These are phyloP conservation scores for Clavispora santaluciae DNA, from an alignment of 805 yeast genomes.

Conservation along the genomic window DNA sequence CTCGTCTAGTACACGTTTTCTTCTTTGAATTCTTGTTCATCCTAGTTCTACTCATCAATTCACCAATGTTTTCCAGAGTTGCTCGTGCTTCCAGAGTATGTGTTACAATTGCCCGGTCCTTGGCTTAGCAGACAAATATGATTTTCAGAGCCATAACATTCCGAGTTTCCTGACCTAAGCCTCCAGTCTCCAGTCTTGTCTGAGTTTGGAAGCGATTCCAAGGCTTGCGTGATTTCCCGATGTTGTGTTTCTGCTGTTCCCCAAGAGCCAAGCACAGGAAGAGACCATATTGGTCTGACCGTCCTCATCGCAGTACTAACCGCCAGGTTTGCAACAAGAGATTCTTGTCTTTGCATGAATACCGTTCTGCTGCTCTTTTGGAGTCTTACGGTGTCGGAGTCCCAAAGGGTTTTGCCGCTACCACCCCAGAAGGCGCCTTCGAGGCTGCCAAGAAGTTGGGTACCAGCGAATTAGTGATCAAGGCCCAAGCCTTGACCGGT, in stretches of 20 bases:
- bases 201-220: too few species aligned
- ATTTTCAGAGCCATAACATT: not conserved
- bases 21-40: not conserved
- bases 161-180: not conserved
- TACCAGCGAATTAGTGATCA: slow-evolving; percentile 82
- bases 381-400: slow-evolving; percentile 81
- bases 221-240: too few species aligned
- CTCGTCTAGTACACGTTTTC: slow-evolving; percentile 1
- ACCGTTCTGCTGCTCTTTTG: slow-evolving; percentile 86
- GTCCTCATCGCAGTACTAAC: slow-evolving; percentile 16
- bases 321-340: slow-evolving; percentile 45
- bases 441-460: slow-evolving; percentile 72
- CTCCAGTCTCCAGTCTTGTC: too few species aligned
- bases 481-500: slow-evolving; percentile 98
- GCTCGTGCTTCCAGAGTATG: slow-evolving; percentile 42
- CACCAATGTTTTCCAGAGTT: slow-evolving; percentile 39
- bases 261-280: too few species aligned
- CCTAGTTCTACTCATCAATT: not conserved
- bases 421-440: slow-evolving; percentile 83
- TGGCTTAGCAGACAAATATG: too few species aligned
- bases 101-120: slow-evolving; percentile 8
- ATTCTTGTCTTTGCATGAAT: slow-evolving; percentile 89
- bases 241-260: too few species aligned
- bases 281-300: too few species aligned
- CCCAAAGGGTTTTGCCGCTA: slow-evolving; percentile 88